phyloP scores from a whole-genome alignment of 371 early-diverging fungal genomes.

The Apophysomyces trapeziformis region DNA sequence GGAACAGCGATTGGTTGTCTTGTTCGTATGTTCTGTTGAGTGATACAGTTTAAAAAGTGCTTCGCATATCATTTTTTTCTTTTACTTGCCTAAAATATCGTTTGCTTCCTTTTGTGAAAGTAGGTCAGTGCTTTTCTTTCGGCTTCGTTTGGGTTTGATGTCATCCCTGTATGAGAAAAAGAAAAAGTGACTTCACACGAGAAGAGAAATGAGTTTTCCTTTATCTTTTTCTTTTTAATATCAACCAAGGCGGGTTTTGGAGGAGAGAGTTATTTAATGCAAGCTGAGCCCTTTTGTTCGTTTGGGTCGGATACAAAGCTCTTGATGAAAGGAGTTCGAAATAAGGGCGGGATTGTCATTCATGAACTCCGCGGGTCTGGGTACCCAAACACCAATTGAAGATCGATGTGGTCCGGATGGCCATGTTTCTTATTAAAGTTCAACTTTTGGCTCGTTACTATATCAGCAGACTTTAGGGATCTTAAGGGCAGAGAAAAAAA shows the following conservation, averaged over 20 bases:
- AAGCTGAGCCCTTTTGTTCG: too few relatives aligned
- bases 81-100: constrained; percentile 7
- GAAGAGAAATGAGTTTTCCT: background rate
- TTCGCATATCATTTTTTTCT: constrained; percentile 1
- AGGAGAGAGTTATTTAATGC: too few relatives aligned
- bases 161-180: too few relatives aligned
- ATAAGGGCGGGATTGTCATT: constrained; percentile 5
- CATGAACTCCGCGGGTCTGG: constrained; percentile 5
- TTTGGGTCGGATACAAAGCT: background rate
- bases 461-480: constrained; percentile 2
- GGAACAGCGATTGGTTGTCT: background rate
- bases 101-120: constrained; percentile 10
- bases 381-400: constrained; percentile 11
- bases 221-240: background rate
- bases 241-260: too few relatives aligned
- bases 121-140: constrained; percentile 2
- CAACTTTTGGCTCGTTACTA: background rate
- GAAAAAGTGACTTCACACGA: background rate
- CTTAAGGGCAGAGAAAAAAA: background rate
- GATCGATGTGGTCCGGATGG: constrained; percentile 12
- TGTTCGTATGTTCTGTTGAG: background rate
- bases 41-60: constrained; percentile 4
- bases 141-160: too few relatives aligned
- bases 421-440: constrained; percentile 11
- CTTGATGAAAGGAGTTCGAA: background rate